A percentile compares a stretch with the other conserved stretches of the same genome.
phyloP scores from a whole-genome alignment of 2,329 filamentous ascomycete genomes.

The Westerdykella aurantiaca region DNA sequence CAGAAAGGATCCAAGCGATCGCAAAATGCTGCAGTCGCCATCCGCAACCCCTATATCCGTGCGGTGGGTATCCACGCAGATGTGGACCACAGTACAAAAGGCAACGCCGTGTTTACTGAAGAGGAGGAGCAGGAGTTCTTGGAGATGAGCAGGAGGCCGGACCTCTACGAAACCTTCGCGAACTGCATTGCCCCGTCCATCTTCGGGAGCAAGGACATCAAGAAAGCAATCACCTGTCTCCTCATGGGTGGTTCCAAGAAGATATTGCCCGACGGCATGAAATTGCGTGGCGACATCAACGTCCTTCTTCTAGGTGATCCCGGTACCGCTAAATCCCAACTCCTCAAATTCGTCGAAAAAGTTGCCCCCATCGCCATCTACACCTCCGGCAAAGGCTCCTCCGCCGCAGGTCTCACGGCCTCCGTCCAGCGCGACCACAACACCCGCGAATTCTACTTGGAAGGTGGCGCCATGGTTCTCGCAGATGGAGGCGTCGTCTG shows the following conservation, averaged over 20 bases:
- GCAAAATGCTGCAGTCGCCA: conserved; percentile 77
- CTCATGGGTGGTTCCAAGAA: conserved; percentile 95
- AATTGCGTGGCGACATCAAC: conserved; percentile 94
- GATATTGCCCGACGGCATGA: conserved; percentile 96
- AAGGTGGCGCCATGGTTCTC: conserved; percentile 97
- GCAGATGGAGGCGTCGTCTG: conserved; percentile 96
- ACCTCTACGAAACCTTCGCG: conserved; percentile 87
- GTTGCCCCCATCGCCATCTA: conserved; percentile 96
- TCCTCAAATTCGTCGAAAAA: conserved; percentile 96
- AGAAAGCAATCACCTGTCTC: conserved; percentile 92
- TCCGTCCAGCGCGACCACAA: conserved; percentile 90
- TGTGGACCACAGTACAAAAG: conserved; percentile 82
- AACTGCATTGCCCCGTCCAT: conserved; percentile 95
- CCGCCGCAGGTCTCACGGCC: conserved; percentile 91
- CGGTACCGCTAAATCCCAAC: conserved; percentile 94
- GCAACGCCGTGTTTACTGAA: conserved; percentile 76
- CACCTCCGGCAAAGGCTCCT: conserved; percentile 96
- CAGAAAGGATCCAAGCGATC: conserved; percentile 78
- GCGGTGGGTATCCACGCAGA: conserved; percentile 90
- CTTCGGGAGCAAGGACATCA: conserved; percentile 93
- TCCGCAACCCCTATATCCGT: conserved; percentile 88
- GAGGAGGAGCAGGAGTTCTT: conserved; percentile 96
- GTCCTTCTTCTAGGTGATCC: conserved; percentile 94
- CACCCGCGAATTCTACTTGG: conserved; percentile 93
- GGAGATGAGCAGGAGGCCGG: conserved; percentile 82